Base-by-base conservation (phyloP, 176 grass and related monocot genomes). In the Secale cereale region DNA sequence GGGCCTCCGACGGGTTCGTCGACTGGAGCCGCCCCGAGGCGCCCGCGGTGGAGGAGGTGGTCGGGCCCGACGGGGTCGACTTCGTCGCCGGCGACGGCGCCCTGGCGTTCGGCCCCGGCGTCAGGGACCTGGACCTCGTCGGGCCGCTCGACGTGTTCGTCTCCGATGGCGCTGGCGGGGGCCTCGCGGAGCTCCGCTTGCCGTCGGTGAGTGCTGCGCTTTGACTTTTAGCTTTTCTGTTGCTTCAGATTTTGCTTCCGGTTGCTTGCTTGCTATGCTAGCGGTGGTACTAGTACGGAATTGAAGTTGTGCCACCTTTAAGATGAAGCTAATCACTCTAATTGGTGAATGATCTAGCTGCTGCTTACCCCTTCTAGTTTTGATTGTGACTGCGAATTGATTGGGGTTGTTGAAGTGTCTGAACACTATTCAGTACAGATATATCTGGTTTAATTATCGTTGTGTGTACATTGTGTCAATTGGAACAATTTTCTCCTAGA, bases 91-190 rank as follows among this genome's bases (percentile, higher is more conserved):
- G 88, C 28, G 65, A 87, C 3, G 88, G 85, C 27, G 81, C 79
- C 9, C 66, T 71, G 16, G 66, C 28, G 15, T 81, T 91, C 31
- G 54, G 12, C 12, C 22, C 84, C 0, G 89, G 87, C 37, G 86
- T 98, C 9, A 92, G 87, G 86, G 81, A 88, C 43, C 54, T 98
- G 6, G 93, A 96, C 36, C 82, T 99, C 33, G 74, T 87, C 8
- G 97, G 97, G 8, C 97, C 93, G 48, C 65, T 99, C n/a, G 84
- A 99, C 59, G 33, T 99, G 76, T 73, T 77, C 29, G 77, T 94
- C 66, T 65, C 80, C 29, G 74, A 80, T 19, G 80, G 83, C 59
- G 30, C 86, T 59, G 84, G 80, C 22, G 78, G 81, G 30, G 86
- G 77, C 56, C 70, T 63, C 70, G 77, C 92, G n/a, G 89, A 91